A percentile compares a stretch with the other conserved stretches of the same genome.
These are phyloP conservation scores for Schwanniomyces sp. DNA, from an alignment of 805 yeast genomes.

Conservation along the genomic window DNA sequence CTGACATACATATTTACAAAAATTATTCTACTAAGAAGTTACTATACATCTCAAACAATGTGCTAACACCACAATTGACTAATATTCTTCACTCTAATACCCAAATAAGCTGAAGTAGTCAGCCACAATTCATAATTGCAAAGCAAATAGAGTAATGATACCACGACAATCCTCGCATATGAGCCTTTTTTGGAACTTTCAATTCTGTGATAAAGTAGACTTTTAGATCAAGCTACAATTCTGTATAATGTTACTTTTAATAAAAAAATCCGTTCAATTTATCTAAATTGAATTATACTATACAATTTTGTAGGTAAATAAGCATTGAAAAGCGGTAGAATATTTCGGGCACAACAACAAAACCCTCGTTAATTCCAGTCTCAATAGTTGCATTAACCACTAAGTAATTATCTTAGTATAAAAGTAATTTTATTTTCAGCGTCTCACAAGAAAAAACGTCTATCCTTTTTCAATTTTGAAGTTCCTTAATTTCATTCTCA, in stretches of 20 bases:
- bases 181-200: no score
- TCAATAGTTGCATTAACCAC: background rate
- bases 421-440: background rate
- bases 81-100: background rate
- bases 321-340: background rate
- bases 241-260: background rate
- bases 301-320: background rate
- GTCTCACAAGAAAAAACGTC: background rate
- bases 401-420: background rate
- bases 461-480: slow-evolving; percentile 22
- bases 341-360: background rate
- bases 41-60: background rate
- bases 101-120: background rate
- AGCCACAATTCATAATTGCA: no score
- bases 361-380: background rate
- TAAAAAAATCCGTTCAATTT: background rate
- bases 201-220: no score
- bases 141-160: background rate
- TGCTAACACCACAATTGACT: background rate
- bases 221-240: background rate
- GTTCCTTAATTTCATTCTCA: slow-evolving; percentile 83
- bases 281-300: background rate
- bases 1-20: background rate
- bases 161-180: background rate
- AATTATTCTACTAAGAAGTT: background rate